Base-by-base conservation (phyloP, 1,284 basidiomycete genomes). In the Rhodotorula sp. region DNA sequence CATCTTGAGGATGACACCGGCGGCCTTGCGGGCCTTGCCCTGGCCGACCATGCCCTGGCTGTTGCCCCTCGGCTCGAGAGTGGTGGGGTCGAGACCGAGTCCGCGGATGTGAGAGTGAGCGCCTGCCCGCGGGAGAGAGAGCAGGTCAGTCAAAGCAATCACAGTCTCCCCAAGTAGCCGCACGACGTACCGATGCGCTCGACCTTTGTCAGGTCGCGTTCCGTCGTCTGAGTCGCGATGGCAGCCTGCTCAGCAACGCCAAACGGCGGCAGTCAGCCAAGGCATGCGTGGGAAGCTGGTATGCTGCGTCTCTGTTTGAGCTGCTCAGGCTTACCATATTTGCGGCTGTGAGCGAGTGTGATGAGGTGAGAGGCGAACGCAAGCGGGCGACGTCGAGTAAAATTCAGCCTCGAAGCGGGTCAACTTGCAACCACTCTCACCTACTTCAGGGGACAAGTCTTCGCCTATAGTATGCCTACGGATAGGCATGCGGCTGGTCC, bases 91-190 rank as follows among this genome's bases (percentile, higher is more conserved):
- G 65, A 99, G 87, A 5, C 95, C 95, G 38, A 99, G 86, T 3
- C 95, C 94, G 67, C 88, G 91, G 78, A 97, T 94, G 83, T 97
- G 94, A n/a, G 94, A 97, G 82, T 97, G 94, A n/a, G 92, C 90
- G 79, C 93, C 92, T 93, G 79, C 8, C 45, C 2, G 60, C 38
- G 38, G 10, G 38, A 0, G 28, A 7, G 23, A 14, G n/a, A 4
- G 69, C 52, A 60, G 50, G 19, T 48, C 67, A 60, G 69, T 67
- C 69, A 34, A 18, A 2, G 16, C 7, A 1, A 6, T n/a, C 54
- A 28, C 0, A 18, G 14, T 15, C 28, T 15, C 45, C 47, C 5
- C 31, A 15, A 12, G 28, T 8, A 31, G 26, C 47, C 28, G 21
- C 19, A n/a, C 26, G 59, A 74, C 85, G 70, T 67, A 90, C 92